Evolutionary conservation across 495 filamentous ascomycete genomes (phyloP).

Genomic region (Podospora conica): DNA sequence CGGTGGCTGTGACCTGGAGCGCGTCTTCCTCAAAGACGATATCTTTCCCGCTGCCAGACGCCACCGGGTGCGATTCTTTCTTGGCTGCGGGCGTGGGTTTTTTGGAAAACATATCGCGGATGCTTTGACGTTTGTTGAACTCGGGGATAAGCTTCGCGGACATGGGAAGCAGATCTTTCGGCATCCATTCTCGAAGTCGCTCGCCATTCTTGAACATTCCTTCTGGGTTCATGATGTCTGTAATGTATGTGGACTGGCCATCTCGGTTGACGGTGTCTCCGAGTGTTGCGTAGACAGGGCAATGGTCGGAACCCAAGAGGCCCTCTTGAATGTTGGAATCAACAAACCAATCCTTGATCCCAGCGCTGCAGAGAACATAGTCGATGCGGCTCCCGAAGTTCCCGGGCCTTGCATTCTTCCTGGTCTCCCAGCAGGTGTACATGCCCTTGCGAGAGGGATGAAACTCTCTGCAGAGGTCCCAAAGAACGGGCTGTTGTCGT

Average conservation of each 20-base stretch:
- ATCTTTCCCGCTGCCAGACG: background rate
- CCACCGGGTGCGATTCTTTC: slow-evolving; percentile 3
- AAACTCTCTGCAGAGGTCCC: slow-evolving; percentile 81
- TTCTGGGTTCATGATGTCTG: slow-evolving; percentile 73
- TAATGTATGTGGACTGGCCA: slow-evolving; percentile 48
- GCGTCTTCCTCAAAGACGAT: background rate
- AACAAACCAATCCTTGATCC: slow-evolving; percentile 77
- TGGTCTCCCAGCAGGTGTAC: slow-evolving; percentile 77
- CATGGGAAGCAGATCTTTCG: slow-evolving; percentile 59
- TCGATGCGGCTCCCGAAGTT: slow-evolving; percentile 92
- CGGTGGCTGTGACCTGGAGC: background rate
- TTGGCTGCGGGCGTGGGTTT: slow-evolving; percentile 26
- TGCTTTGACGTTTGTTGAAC: slow-evolving; percentile 75
- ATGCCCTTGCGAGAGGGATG: slow-evolving; percentile 76
- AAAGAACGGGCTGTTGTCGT: slow-evolving; percentile 67
- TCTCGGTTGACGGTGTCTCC: slow-evolving; percentile 14
- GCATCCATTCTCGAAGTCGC: slow-evolving; percentile 58
- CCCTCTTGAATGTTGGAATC: slow-evolving; percentile 95
- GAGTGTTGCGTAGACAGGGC: slow-evolving; percentile 62
- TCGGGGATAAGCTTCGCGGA: slow-evolving; percentile 83
- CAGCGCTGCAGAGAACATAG: slow-evolving; percentile 77
- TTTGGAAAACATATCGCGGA: slow-evolving; percentile 88
- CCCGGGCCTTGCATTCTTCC: slow-evolving; percentile 65
- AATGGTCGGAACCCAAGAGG: slow-evolving; percentile 93
- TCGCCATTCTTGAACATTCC: slow-evolving; percentile 69